Evolutionary conservation across 345 rosid species (phyloP).

Genomic region (Acer negundo): DNA sequence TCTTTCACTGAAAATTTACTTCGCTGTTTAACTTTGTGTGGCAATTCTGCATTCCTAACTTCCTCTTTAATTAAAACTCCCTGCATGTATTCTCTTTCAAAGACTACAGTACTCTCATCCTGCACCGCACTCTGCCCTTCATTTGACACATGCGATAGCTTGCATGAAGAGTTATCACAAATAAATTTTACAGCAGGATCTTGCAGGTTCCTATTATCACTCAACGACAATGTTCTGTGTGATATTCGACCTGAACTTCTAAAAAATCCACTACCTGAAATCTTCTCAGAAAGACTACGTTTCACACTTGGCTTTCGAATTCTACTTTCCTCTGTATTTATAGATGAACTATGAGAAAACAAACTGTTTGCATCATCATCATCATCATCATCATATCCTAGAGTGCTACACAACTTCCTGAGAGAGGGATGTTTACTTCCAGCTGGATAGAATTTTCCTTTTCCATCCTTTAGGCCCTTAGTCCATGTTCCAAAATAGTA

Average conservation of each 20-base stretch:
- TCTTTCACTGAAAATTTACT: constrained; percentile 47
- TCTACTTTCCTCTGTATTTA: constrained; percentile 46
- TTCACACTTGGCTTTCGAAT: constrained; percentile 33
- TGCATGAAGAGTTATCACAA: constrained; percentile 37
- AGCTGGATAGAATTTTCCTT: constrained; percentile 80
- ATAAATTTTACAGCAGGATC: constrained; percentile 42
- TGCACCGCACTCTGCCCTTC: constrained; percentile 49
- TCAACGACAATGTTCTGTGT: constrained; percentile 39
- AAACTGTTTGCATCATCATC: constrained; percentile 43
- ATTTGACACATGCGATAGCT: constrained; percentile 34
- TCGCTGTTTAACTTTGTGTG: constrained; percentile 43
- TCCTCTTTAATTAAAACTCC: constrained; percentile 80
- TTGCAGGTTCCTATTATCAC: constrained; percentile 37
- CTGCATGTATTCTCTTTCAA: constrained; percentile 91
- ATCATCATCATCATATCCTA: constrained; percentile 49
- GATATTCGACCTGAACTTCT: constrained; percentile 54
- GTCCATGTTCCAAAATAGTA: constrained; percentile 87
- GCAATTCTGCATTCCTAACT: constrained; percentile 35
- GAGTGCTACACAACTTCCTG: constrained; percentile 51
- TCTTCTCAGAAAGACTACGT: constrained; percentile 60
- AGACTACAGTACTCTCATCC: constrained; percentile 39
- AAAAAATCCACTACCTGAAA: constrained; percentile 39
- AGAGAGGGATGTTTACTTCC: constrained; percentile 74
- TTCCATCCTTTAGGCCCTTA: constrained; percentile 79
- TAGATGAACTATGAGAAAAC: constrained; percentile 48